A percentile compares a stretch with the other conserved stretches of the same genome.
These are phyloP conservation scores for Fonsecaea pugnacius DNA, from an alignment of 2,329 filamentous ascomycete species.

Conservation along the genomic window DNA sequence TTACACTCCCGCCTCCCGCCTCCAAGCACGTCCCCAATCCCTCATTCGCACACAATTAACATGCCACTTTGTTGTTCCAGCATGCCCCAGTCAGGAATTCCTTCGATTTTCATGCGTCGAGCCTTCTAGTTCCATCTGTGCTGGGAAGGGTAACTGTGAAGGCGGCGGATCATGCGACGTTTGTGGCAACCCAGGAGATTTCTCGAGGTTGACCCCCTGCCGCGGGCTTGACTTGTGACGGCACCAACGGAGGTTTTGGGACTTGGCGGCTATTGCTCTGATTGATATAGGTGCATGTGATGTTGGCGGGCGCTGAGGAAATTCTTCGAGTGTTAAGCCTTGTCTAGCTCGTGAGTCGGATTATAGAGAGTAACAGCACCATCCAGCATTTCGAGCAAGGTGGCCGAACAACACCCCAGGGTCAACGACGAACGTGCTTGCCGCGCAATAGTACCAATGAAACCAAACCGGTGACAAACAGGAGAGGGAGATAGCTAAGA, in stretches of 20 bases:
- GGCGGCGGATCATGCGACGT: background rate
- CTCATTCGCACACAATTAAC: background rate
- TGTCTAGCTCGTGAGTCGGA: too few species aligned
- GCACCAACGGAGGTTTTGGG: background rate
- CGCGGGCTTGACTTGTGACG: background rate
- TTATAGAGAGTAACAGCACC: too few species aligned
- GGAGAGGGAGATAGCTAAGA: too few species aligned
- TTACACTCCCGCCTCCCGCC: background rate
- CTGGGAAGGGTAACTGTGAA: background rate
- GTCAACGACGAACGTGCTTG: too few species aligned
- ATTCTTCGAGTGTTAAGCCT: too few species aligned
- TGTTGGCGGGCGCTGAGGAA: too few species aligned
- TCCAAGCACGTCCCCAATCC: background rate
- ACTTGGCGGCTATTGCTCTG: background rate
- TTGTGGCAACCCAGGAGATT: conserved; percentile 1
- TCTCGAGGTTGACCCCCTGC: background rate
- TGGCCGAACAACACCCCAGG: too few species aligned
- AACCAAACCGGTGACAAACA: too few species aligned
- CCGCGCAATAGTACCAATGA: too few species aligned
- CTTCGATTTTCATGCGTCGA: background rate
- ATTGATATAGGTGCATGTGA: too few species aligned
- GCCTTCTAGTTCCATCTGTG: background rate
- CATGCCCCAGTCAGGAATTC: background rate
- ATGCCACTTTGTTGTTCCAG: background rate
- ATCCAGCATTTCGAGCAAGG: too few species aligned